Evolutionary conservation across 345 rosid genomes (phyloP), one percentile per base, ranked within the genome.

Genomic region (Hibiscus tridactylites): DNA sequence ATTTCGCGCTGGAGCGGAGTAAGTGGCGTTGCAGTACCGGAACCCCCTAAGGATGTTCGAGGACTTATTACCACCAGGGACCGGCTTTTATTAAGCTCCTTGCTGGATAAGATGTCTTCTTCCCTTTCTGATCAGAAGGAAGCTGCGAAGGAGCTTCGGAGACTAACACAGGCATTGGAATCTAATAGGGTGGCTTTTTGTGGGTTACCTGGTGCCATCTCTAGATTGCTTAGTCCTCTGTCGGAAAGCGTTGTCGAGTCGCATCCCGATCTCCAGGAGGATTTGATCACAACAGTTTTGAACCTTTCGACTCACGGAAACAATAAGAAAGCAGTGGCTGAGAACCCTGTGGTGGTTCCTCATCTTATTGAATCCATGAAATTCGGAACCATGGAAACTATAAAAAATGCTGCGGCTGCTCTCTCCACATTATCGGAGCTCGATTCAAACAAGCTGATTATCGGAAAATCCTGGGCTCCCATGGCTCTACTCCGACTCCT

Each of bases 131-230:
- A 70, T 70, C 73, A 37, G 50, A 70, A 70, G 62, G 33, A 54
- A 54, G 73, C 73, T 11, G 73, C 73, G 1, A 54, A 70, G 35
- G 73, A 70, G 63, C 73, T 70, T 70, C 33, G 63, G 29, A 33
- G 13, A 24, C 50, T 70, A 33, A 54, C 63, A 6, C 35, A 11
- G 62, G 39, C 35, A 0, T 37, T 37, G 42, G 42, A 17, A 31
- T 54, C 15, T 0, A 28, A 28, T 15, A 10, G 59, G 71, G 15
- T 39, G 5, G 26, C 16, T 16, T 15, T 67, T 28, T 49, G 58
- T 1, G 59, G 28, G 71, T 49, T 28, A 8, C 16, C 15, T 9
- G 9, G 29, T 49, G 58, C 71, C 26, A 16, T 44, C 12, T 65
- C 69, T 44, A 65, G 35, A 44, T 65, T 65, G 69, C 53, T 65